phyloP scores from a whole-genome alignment of 1,284 basidiomycete species.

The Retiboletus flavoniger region DNA sequence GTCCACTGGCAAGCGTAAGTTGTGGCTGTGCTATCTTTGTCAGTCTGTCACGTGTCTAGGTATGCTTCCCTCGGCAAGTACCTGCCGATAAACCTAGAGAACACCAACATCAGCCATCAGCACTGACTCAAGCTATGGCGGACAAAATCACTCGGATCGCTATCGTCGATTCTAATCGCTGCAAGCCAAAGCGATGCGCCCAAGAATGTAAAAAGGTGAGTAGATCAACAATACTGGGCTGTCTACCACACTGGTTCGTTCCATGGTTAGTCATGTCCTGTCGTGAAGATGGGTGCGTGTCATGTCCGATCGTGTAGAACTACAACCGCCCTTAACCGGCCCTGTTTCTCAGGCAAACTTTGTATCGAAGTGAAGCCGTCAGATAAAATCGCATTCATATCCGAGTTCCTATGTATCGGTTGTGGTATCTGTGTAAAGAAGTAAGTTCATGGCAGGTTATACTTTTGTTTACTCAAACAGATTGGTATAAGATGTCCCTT shows the following conservation, averaged over 20 bases:
- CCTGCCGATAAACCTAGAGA: background rate
- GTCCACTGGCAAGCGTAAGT: background rate
- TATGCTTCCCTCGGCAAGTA: background rate
- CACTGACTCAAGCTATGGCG: slow-evolving; percentile 47
- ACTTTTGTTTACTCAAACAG: slow-evolving; percentile 7
- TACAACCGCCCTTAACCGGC: background rate
- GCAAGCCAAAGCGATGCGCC: slow-evolving; percentile 90
- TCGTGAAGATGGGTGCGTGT: slow-evolving; percentile 90
- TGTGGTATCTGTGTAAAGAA: slow-evolving; percentile 99
- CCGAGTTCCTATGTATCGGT: slow-evolving; percentile 94
- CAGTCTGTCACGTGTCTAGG: slow-evolving; percentile 10
- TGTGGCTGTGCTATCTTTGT: slow-evolving; percentile 11
- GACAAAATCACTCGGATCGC: slow-evolving; percentile 97
- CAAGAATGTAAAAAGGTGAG: slow-evolving; percentile 88
- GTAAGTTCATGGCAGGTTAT: slow-evolving; percentile 47
- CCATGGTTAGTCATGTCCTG: slow-evolving; percentile 80
- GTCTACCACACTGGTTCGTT: slow-evolving; percentile 11
- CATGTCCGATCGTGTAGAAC: slow-evolving; percentile 14
- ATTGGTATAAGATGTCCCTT: slow-evolving; percentile 78
- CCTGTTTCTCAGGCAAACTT: slow-evolving; percentile 68
- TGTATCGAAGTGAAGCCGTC: slow-evolving; percentile 95
- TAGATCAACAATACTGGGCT: slow-evolving; percentile 1
- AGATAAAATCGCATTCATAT: slow-evolving; percentile 97
- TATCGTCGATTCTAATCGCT: slow-evolving; percentile 90
- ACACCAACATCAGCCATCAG: slow-evolving; percentile 10